These are phyloP conservation scores for Exophiala aquamarina DNA, from an alignment of 2,329 filamentous ascomycete genomes.

Conservation along the genomic window DNA sequence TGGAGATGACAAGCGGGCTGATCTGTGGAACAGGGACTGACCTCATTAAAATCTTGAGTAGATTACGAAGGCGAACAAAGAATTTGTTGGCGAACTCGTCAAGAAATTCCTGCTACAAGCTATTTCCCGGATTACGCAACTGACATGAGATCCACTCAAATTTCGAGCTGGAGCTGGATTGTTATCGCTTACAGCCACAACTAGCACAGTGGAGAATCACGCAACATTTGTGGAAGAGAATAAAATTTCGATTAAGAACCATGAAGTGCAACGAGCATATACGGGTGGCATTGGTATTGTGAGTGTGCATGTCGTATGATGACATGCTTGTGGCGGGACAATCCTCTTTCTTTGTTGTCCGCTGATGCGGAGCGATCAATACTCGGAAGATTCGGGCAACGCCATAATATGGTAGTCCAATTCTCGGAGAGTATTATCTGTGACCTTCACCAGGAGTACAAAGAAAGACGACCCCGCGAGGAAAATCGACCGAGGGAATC, in stretches of 20 bases:
- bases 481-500: conserved; percentile 25
- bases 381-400: too few relatives aligned
- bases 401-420: too few relatives aligned
- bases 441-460: conserved; percentile 4
- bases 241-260: conserved; percentile 19
- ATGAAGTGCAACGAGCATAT: conserved; percentile 8
- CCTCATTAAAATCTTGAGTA: conserved; percentile 6
- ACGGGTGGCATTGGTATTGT: conserved; percentile 22
- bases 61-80: too few relatives aligned
- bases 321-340: conserved; percentile 23
- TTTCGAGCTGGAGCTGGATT: too few relatives aligned
- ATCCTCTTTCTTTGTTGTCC: conserved; percentile 6
- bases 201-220: neutral
- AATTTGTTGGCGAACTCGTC: too few relatives aligned
- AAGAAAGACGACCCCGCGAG: conserved; percentile 5
- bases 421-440: too few relatives aligned
- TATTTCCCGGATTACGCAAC: too few relatives aligned
- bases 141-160: too few relatives aligned
- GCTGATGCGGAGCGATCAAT: too few relatives aligned
- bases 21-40: conserved; percentile 15
- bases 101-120: too few relatives aligned
- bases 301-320: conserved; percentile 25
- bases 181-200: too few relatives aligned
- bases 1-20: conserved; percentile 19
- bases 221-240: conserved; percentile 22